phyloP scores from a whole-genome alignment of 257 asterid species.

The Nicotiana paniculata region DNA sequence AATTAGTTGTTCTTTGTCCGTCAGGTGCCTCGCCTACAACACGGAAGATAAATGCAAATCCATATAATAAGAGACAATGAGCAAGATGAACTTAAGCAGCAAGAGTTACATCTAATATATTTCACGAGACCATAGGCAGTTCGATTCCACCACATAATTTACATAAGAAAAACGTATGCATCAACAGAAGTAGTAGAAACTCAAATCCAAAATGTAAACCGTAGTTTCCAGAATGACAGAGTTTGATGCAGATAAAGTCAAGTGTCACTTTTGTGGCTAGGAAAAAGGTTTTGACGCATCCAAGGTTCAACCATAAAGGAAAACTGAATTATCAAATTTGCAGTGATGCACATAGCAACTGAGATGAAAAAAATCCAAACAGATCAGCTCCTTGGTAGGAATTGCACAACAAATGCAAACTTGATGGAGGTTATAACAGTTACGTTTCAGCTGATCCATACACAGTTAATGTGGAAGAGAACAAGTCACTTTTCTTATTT shows the following conservation, averaged over 20 bases:
- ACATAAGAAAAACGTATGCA: background rate
- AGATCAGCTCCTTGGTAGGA: background rate
- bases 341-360: background rate
- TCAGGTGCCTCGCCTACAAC: conserved; percentile 49
- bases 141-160: background rate
- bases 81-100: background rate
- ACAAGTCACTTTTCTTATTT: background rate
- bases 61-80: background rate
- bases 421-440: background rate
- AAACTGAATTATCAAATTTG: background rate
- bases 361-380: background rate
- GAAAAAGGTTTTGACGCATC: background rate
- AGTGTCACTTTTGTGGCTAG: background rate
- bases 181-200: background rate
- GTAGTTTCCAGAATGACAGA: background rate
- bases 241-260: background rate
- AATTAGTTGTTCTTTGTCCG: conserved; percentile 68
- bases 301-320: background rate
- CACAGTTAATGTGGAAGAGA: background rate
- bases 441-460: background rate
- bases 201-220: background rate
- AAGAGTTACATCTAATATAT: background rate
- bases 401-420: background rate
- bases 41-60: background rate
- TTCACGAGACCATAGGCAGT: background rate